Evolutionary conservation across 2,329 filamentous ascomycete genomes (phyloP), one percentile per base, ranked within the genome.

Genomic region (Sporothrix protearum): DNA sequence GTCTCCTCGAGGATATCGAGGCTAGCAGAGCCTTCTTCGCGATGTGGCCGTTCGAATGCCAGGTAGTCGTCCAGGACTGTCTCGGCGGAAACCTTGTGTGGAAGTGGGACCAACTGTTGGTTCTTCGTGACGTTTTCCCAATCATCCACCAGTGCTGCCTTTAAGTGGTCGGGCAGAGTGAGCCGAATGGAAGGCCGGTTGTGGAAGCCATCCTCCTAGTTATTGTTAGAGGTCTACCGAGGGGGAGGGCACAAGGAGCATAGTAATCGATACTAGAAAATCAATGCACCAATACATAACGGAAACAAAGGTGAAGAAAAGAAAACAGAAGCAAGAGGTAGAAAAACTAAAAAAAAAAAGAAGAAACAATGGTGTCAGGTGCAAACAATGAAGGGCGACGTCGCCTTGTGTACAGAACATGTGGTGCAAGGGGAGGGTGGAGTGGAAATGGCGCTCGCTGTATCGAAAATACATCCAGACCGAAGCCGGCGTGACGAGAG

Each of bases 61-160:
- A 91, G 84, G 80, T 97, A 99, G 75, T 95, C 91, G 66, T 93
- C 86, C 19, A 99, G 83, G 73, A 99, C 93, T 75, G 88, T 83
- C 74, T 87, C 88, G 73, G 96, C 93, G 0, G 95, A 89, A 68
- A 91, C 88, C 36, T 86, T 84, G 63, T 93, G 90, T 0, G 96
- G 96, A 19, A 99, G 85, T 1, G 92, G 90, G 42, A 97, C 93
- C 3, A 98, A 89, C 78, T 95, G 92, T 76, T 93, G 89, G 79
- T 96, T 96, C 83, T 97, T 98, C 71, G 96, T 99, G 73, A 99
- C 90, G 77, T 97, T 97, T 81, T 99, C 96, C 96, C 96, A 99
- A 80, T 99, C 96, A 79, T 99, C 96, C 28, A 99, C 96, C 2
- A 99, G 88, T 74, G 97, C 87, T 19, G 92, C 93, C 83, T 98